Conservation (phyloP, 805 yeast species). For the Ascoidea rubescens region DNA sequence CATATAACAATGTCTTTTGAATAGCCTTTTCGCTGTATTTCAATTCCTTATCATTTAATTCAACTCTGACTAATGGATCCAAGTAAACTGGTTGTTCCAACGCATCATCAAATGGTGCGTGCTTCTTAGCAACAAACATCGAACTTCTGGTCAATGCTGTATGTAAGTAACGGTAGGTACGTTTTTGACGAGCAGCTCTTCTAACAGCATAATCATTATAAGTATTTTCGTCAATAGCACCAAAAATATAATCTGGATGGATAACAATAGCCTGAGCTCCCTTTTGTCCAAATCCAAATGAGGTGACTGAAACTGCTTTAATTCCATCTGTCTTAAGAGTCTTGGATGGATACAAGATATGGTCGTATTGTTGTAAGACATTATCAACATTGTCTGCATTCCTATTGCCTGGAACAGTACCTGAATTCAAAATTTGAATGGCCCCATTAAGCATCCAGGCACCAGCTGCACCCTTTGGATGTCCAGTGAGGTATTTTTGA, state of each 20-base stretch:
- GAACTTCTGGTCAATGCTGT: conserved; percentile 85
- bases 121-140: conserved; percentile 83
- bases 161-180: conserved; percentile 90
- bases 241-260: conserved; percentile 88
- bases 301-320: conserved; percentile 92
- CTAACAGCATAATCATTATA: conserved; percentile 60
- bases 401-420: conserved; percentile 96
- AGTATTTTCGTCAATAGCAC: conserved; percentile 57
- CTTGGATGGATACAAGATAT: conserved; percentile 89
- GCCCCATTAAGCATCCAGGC: conserved; percentile 99
- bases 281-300: conserved; percentile 99
- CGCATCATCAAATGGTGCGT: conserved; percentile 85
- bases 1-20: conserved; percentile 24
- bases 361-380: conserved; percentile 66
- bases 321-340: conserved; percentile 90
- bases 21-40: conserved; percentile 35
- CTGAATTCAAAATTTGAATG: conserved; percentile 80
- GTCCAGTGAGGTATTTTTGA: conserved; percentile 99
- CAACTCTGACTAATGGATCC: conserved; percentile 84
- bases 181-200: conserved; percentile 72
- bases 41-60: conserved; percentile 25
- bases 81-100: conserved; percentile 84
- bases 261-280: conserved; percentile 92
- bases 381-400: conserved; percentile 95
- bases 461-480: conserved; percentile 99